phyloP scores from a whole-genome alignment of 78 protist genomes.

The Anaeramoeba flamelloides region DNA sequence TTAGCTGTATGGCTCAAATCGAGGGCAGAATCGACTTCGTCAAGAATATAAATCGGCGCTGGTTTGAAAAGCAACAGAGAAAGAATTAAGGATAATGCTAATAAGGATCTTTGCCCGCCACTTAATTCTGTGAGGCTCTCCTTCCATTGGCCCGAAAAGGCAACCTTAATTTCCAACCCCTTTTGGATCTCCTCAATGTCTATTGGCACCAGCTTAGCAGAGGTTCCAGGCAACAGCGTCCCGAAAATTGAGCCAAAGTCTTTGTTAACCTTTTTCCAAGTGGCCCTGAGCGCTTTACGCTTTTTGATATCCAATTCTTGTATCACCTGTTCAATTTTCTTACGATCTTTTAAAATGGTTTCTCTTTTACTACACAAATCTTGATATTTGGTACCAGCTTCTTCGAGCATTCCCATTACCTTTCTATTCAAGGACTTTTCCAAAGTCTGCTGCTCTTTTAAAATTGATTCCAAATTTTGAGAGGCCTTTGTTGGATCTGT shows the following conservation, averaged over 20 bases:
- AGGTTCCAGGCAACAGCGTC: conserved; percentile 78
- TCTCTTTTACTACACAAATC: not conserved
- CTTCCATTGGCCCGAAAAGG: conserved; percentile 88
- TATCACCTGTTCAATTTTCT: not conserved
- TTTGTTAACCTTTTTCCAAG: not conserved
- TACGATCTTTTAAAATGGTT: not conserved
- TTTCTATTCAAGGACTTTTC: conserved; percentile 1
- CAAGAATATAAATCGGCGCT: conserved; percentile 98
- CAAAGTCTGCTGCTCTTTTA: not conserved
- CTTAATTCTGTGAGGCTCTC: conserved; percentile 79
- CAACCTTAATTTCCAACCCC: conserved; percentile 63
- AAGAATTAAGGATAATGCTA: conserved; percentile 92
- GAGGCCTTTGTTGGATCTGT: not conserved
- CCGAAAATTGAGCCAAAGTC: conserved; percentile 77
- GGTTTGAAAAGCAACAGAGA: conserved; percentile 91
- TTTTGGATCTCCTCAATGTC: conserved; percentile 5
- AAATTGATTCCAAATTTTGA: not conserved
- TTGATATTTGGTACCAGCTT: not conserved
- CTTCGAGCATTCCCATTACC: not conserved
- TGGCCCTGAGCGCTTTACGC: not conserved
- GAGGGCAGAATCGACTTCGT: conserved; percentile 99
- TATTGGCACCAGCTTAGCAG: conserved; percentile 43
- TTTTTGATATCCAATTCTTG: not conserved
- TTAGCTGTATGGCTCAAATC: conserved; percentile 93
- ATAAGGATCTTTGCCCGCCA: conserved; percentile 91